A percentile compares a stretch with the other conserved stretches of the same genome.
phyloP scores from a whole-genome alignment of 768 basidiomycete species.

The Trametes sanguinea region DNA sequence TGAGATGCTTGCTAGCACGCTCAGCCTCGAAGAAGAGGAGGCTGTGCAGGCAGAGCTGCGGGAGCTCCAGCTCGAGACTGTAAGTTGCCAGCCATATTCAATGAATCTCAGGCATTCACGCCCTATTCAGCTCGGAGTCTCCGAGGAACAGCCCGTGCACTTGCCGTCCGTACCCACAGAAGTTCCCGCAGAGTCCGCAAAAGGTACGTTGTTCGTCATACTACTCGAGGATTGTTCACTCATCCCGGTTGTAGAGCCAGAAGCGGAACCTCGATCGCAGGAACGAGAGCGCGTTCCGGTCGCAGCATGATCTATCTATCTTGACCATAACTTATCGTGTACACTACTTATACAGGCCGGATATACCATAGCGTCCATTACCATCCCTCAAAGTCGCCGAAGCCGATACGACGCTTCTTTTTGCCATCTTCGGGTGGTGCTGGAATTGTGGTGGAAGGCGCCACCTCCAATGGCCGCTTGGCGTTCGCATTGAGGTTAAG shows the following conservation, averaged over 20 bases:
- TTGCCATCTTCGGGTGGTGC: slow-evolving; percentile 50
- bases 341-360: slow-evolving; percentile 19
- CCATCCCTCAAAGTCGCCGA: slow-evolving; percentile 91
- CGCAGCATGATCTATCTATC: slow-evolving; percentile 25
- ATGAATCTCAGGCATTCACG: not conserved
- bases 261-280: not conserved
- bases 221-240: not conserved
- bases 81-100: slow-evolving; percentile 35
- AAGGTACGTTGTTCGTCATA: slow-evolving; percentile 34
- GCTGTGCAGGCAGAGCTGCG: slow-evolving; percentile 84
- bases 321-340: slow-evolving; percentile 9
- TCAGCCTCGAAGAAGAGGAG: slow-evolving; percentile 91
- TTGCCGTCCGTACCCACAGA: slow-evolving; percentile 59
- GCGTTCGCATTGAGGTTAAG: slow-evolving; percentile 49
- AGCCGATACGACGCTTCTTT: slow-evolving; percentile 84
- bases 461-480: slow-evolving; percentile 26
- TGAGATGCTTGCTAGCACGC: slow-evolving; percentile 77
- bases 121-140: not conserved
- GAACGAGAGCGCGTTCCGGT: slow-evolving; percentile 33
- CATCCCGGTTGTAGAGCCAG: not conserved
- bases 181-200: slow-evolving; percentile 37
- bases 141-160: slow-evolving; percentile 33
- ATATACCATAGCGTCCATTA: slow-evolving; percentile 33
- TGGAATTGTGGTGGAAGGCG: slow-evolving; percentile 9
- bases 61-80: slow-evolving; percentile 64